Base-by-base conservation (phyloP, 306 rosid species). In the Vicia sativa region DNA sequence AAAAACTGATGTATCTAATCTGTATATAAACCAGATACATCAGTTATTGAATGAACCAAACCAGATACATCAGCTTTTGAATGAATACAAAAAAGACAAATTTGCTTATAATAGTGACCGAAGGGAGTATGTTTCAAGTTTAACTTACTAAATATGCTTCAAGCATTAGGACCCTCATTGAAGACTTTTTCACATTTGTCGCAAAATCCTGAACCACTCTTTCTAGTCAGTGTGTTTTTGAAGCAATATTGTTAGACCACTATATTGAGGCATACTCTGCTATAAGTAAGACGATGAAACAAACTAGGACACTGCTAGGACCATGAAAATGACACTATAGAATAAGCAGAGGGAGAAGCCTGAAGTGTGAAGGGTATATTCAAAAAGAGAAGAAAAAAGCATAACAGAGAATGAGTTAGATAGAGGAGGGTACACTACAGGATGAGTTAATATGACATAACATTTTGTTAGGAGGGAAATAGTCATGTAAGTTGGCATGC, bases 121-220 rank as follows among this genome's bases (percentile, higher is more conserved):
- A 34, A 34, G 38, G 38, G 38, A 34, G 23, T 52, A 21, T 37
- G 37, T 9, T 26, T 64, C 34, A 31, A 65, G 45, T 23, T 14
- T 65, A 65, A 28, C 56, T 45, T 14, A 21, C 5, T 65, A 41
- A 65, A 31, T 11, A 29, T n/a, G 42, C 26, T 45, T 26, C 28
- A 26, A 26, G 28, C 9, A 62, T 41, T 63, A 37, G 38, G 23
- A 49, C 28, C 57, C 9, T 26, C 11, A 23, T 26, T 9, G 11
- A 65, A 44, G 42, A 31, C 14, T 65, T 45, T 63, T 2, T 65
- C 43, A 44, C 42, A 28, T n/a, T 65, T 44, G 29, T 5, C 11
- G 10, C 55, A 14, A 19, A 28, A 16, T 34, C 11, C 29, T 11
- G 5, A 11, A 25, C 59, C 18, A 6, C 71, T 44, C 15, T 42